Percentiles rank a stretch among this genome's conserved stretches.
Evolutionary conservation across 495 filamentous ascomycete species (phyloP).

Genomic region (Xylaria flabelliformis): DNA sequence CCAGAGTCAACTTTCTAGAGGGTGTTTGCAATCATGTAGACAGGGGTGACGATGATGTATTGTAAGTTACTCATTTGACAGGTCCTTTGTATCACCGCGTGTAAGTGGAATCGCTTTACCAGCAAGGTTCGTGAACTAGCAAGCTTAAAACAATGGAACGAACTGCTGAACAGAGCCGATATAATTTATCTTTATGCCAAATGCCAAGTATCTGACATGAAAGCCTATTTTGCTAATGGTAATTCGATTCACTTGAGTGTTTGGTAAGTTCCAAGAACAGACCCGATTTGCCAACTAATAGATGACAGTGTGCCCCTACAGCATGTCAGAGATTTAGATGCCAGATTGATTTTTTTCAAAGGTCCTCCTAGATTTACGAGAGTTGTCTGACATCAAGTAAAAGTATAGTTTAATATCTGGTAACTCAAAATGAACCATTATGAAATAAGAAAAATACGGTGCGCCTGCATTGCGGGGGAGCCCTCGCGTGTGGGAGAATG

Average conservation of each 20-base stretch:
- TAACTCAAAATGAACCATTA: not conserved
- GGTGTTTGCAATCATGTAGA: not conserved
- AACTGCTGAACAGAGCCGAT: not conserved
- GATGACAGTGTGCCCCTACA: not conserved
- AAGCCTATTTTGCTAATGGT: not conserved
- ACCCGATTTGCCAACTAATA: not conserved
- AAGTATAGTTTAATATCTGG: not conserved
- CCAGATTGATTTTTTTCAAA: not conserved
- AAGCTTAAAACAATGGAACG: not conserved
- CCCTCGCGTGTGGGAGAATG: not conserved
- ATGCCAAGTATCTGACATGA: not conserved
- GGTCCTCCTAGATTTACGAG: not conserved
- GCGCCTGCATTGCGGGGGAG: not conserved
- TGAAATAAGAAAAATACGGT: not conserved
- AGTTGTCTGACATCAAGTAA: not conserved
- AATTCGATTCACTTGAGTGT: not conserved
- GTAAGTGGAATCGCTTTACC: not conserved
- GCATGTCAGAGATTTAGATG: not conserved
- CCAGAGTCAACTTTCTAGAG: not conserved
- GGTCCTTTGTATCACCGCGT: not conserved
- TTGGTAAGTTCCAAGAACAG: not conserved
- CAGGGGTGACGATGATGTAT: not conserved
- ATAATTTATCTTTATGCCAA: not conserved
- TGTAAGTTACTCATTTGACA: not conserved
- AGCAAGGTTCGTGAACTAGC: not conserved